Evolutionary conservation across 257 asterid species (phyloP), one percentile per base, ranked within the genome.

Genomic region (Pogostemon cablin): DNA sequence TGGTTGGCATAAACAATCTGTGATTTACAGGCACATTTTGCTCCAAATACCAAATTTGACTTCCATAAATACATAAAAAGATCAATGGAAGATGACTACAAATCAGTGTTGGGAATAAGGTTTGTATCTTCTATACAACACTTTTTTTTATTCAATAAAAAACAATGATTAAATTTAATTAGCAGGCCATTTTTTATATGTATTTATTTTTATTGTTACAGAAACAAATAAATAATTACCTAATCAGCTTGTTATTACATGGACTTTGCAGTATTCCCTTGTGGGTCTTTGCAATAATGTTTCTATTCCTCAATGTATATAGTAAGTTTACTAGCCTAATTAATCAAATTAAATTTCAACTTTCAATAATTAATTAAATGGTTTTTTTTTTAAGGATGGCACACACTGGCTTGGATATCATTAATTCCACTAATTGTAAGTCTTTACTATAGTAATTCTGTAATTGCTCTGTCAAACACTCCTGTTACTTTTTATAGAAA

Each of bases 1-100:
- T 20, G 25, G 25, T 20, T 20, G 25, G 1, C 0, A 20, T 20
- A 20, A 20, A 20, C 25, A 20, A 20, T 0, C 0, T n/a, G 34
- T 25, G 44, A 50, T 5, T 46, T 80, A 72, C 78, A 88, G 95
- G 95, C 91, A 5, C 89, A 88, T 78, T 86, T 88, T 68, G 85
- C 90, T 8, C 87, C 89, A 3, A 84, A 88, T 71, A 50, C 82
- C 47, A 86, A 84, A 78, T 88, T 88, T 69, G 87, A 88, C 72
- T 88, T 88, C 81, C 89, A 86, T 72, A 86, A 81, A 50, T 86
- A 88, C 79, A 78, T 88, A 50, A 84, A 82, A 68, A 80, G 95
- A 73, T 88, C 91, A 34, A 88, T 88, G 95, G 80, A 88, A 75
- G 95, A 88, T 69, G 95, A 88, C 61, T 88, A 74, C 72, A 88